These are phyloP conservation scores for Jimgerdemannia flammicorona DNA, from an alignment of 192 early-diverging fungal species.

Conservation along the genomic window DNA sequence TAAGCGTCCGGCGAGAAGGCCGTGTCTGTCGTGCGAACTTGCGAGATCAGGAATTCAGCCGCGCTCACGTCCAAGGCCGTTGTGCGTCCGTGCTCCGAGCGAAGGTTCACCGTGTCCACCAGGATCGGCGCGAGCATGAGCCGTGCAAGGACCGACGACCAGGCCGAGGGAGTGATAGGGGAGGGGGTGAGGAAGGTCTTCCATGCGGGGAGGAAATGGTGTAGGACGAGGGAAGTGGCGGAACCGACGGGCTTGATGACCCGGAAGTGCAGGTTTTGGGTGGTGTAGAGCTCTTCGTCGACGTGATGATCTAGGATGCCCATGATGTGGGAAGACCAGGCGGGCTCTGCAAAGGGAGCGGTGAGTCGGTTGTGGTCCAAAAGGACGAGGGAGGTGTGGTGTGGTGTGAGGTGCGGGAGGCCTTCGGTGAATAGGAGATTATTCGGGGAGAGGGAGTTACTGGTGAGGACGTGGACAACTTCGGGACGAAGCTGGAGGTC, in stretches of 20 bases:
- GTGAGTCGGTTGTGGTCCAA: constrained; percentile 69
- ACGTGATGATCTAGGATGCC: constrained; percentile 71
- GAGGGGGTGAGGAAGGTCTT: background rate
- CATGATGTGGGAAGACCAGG: constrained; percentile 26
- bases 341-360: constrained; percentile 19
- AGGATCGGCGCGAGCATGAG: constrained; percentile 60
- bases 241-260: constrained; percentile 61
- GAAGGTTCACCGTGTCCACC: constrained; percentile 62
- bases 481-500: constrained; percentile 68
- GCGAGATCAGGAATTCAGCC: constrained; percentile 31
- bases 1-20: constrained; percentile 14
- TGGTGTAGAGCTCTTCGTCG: constrained; percentile 53
- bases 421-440: background rate
- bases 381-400: constrained; percentile 35
- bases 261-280: constrained; percentile 25
- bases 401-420: background rate
- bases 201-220: constrained; percentile 22
- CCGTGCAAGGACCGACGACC: constrained; percentile 21
- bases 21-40: constrained; percentile 3
- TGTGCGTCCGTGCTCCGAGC: constrained; percentile 43
- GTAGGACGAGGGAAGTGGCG: constrained; percentile 47
- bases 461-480: constrained; percentile 43
- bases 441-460: background rate
- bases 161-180: background rate
- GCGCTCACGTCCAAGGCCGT: constrained; percentile 41